Conservation (phyloP, 2,329 filamentous ascomycete genomes). For the Cladophialophora carrionii region DNA sequence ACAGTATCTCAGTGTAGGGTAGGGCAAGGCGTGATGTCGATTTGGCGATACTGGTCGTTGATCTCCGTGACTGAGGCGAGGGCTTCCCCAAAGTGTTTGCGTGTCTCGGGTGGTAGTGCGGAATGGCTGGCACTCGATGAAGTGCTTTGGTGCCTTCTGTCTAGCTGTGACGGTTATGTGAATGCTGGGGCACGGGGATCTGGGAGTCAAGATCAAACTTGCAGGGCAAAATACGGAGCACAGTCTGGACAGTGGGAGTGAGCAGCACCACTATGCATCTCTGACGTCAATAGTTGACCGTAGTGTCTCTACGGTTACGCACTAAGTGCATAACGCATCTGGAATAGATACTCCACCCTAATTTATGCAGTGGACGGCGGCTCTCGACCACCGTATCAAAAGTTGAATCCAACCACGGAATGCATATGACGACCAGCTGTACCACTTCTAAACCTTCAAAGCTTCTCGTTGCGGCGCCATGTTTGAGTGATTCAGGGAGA, state of each 20-base stretch:
- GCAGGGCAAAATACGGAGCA: neutral
- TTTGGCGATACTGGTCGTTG: slow-evolving; percentile 19
- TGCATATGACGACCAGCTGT: neutral
- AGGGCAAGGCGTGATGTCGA: neutral
- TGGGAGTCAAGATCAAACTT: neutral
- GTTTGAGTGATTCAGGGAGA: neutral
- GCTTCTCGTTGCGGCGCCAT: neutral
- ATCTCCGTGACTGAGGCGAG: slow-evolving; percentile 20
- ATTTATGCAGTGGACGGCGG: neutral
- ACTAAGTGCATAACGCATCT: no score
- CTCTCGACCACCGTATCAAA: neutral
- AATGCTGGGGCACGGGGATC: neutral
- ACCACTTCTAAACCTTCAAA: neutral
- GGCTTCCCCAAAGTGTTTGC: neutral
- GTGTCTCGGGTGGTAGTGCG: neutral
- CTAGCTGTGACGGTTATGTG: neutral
- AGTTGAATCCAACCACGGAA: neutral
- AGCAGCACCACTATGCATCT: neutral
- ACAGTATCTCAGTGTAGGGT: neutral
- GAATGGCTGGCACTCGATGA: neutral
- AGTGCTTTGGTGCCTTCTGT: neutral
- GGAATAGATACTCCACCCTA: neutral
- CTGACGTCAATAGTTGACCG: neutral
- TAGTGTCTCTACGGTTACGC: neutral
- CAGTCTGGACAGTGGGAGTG: neutral